A percentile compares a stretch with the other conserved stretches of the same genome.
phyloP scores from a whole-genome alignment of 257 asterid species.

The Linderniella brevidens region DNA sequence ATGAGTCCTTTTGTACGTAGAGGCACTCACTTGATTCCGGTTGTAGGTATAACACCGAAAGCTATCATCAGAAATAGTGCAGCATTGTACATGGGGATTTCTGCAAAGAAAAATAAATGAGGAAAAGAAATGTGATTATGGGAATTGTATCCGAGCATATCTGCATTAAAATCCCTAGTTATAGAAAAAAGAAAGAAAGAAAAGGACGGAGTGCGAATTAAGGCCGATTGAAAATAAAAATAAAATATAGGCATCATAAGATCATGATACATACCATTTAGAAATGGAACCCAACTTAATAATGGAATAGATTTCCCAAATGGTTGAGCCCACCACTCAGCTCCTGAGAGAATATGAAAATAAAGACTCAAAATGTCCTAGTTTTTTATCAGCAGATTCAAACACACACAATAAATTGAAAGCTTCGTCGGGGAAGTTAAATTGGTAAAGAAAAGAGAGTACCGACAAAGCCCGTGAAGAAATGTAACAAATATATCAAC shows the following conservation, averaged over 20 bases:
- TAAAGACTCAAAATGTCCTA: not conserved
- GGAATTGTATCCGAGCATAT: no score
- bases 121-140: no score
- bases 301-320: conserved; percentile 65
- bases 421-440: not conserved
- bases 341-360: conserved; percentile 35
- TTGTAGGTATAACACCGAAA: conserved; percentile 78
- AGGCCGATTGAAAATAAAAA: not conserved
- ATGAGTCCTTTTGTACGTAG: not conserved
- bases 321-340: conserved; percentile 88
- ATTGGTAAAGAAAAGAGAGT: conserved; percentile 17
- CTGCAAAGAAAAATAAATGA: conserved; percentile 24
- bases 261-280: conserved; percentile 36
- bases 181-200: not conserved
- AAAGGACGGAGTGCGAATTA: not conserved
- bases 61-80: conserved; percentile 52
- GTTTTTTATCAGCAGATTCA: not conserved
- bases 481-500: conserved; percentile 75
- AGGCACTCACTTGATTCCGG: not conserved
- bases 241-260: not conserved
- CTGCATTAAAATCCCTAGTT: no score
- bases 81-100: conserved; percentile 41
- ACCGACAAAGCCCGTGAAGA: conserved; percentile 82
- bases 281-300: conserved; percentile 66
- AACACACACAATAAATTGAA: not conserved